Evolutionary conservation across 2,329 filamentous ascomycete genomes (phyloP), one percentile per base, ranked within the genome.

Genomic region (Fonsecaea erecta): DNA sequence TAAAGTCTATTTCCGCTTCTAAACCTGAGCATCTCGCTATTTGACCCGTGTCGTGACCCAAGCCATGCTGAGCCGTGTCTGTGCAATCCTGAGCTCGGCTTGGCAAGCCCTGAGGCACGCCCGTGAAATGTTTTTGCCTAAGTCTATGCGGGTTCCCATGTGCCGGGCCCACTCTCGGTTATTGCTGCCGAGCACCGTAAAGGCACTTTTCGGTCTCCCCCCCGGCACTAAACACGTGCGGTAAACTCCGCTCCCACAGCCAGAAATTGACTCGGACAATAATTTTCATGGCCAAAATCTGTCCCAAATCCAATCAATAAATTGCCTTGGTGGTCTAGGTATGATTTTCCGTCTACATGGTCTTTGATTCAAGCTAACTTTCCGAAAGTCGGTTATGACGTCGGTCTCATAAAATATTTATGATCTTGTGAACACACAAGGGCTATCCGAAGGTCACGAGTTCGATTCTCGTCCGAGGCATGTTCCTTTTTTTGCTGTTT

Each of bases 401-500:
- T 62, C 60, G 60, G 60, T 62, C 60, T 62, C 60, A 62, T 62
- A 62, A 55, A 62, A 51, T 21, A 46, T 26, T 55, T 55, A 55
- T 54, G 52, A 62, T 62, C 60, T 52, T 56, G 52, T 54, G 51
- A 2, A 62, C 56, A 60, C 58, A 54, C 52, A 24, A 28, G 60
- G 52, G 60, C 52, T 57, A 62, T 62, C 60, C 60, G 60, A 62
- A 62, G 60, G 60, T 56, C 60, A 62, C 52, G 60, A 62, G 60
- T 62, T 62, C 60, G 60, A 62, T 62, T 62, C 60, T 62, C 60
- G 52, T 62, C 60, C 52, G 60, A 56, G 60, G 60, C 60, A 62
- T 56, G 14, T 46, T 56, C 32, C 52, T n/a, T 56, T 62, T 62
- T 54, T 62, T 43, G 40, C 58, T 24, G 40, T 24, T 60, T 60